These are phyloP conservation scores for Colletotrichum filicis DNA, from an alignment of 2,329 filamentous ascomycete species.

Conservation along the genomic window DNA sequence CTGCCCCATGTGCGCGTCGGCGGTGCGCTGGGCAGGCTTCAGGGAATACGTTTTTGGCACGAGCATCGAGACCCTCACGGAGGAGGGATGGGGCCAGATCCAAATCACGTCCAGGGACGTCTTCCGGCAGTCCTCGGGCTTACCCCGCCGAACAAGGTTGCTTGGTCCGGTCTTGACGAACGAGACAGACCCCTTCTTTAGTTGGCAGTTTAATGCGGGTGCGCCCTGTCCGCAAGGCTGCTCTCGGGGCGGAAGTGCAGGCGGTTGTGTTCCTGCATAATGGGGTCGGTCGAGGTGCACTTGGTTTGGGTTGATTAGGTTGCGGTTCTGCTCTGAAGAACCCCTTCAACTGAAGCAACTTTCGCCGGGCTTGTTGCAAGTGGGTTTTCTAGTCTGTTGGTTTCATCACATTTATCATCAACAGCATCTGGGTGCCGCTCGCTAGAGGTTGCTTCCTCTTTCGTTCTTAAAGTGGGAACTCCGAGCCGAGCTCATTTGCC, in stretches of 20 bases:
- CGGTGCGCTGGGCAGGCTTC: slow-evolving; percentile 66
- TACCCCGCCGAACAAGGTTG: slow-evolving; percentile 50
- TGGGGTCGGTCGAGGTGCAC: too few species aligned
- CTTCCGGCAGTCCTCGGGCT: slow-evolving; percentile 53
- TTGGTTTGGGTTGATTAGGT: neutral
- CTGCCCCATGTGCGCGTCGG: slow-evolving; percentile 68
- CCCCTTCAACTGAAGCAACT: neutral
- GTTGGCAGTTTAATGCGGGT: slow-evolving; percentile 60
- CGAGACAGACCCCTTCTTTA: slow-evolving; percentile 65
- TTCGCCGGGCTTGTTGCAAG: neutral
- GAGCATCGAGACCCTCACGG: slow-evolving; percentile 56
- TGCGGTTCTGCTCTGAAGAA: neutral
- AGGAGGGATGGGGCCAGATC: slow-evolving; percentile 63
- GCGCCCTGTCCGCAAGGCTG: slow-evolving; percentile 30
- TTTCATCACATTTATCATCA: too few species aligned
- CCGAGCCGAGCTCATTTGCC: neutral
- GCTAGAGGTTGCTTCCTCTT: too few species aligned
- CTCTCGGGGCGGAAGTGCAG: slow-evolving; percentile 3
- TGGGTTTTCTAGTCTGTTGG: too few species aligned
- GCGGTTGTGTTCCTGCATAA: slow-evolving; percentile 9
- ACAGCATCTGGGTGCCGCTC: too few species aligned
- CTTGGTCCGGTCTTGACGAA: slow-evolving; percentile 58
- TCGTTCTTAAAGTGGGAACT: too few species aligned
- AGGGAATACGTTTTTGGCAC: slow-evolving; percentile 66
- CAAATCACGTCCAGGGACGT: slow-evolving; percentile 56